Evolutionary conservation across 2,329 filamentous ascomycete genomes (phyloP).

Genomic region (Didymellaceae sp.): DNA sequence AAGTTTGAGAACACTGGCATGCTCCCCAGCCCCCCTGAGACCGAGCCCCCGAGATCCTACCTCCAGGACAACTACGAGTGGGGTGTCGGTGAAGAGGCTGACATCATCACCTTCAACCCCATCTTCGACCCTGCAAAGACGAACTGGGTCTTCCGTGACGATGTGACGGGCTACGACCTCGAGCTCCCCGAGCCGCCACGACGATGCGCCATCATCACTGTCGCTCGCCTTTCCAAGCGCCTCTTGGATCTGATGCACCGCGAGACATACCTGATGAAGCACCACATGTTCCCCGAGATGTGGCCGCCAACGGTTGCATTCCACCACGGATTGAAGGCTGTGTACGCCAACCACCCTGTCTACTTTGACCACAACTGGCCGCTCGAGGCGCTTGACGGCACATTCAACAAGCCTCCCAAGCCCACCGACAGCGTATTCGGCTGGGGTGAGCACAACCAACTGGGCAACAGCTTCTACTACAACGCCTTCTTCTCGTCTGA

Average conservation of each 20-base stretch:
- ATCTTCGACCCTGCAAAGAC: slow-evolving; percentile 77
- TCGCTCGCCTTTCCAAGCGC: slow-evolving; percentile 73
- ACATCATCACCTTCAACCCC: slow-evolving; percentile 76
- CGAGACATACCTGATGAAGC: slow-evolving; percentile 75
- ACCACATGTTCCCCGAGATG: slow-evolving; percentile 80
- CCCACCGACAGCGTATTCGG: slow-evolving; percentile 57
- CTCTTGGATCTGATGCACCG: slow-evolving; percentile 79
- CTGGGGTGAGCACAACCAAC: slow-evolving; percentile 60
- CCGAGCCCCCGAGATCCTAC: slow-evolving; percentile 65
- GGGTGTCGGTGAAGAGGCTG: slow-evolving; percentile 78
- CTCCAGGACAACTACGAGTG: slow-evolving; percentile 72
- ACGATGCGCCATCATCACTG: slow-evolving; percentile 78
- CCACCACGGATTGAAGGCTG: slow-evolving; percentile 79
- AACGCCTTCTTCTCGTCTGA: slow-evolving; percentile 57
- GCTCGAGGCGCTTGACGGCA: slow-evolving; percentile 53
- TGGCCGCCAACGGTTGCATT: slow-evolving; percentile 75
- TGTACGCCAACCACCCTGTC: slow-evolving; percentile 79
- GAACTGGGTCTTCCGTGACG: slow-evolving; percentile 73
- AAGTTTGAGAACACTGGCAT: slow-evolving; percentile 57
- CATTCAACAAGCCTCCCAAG: slow-evolving; percentile 57
- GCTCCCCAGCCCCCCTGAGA: slow-evolving; percentile 66
- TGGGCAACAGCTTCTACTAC: slow-evolving; percentile 60
- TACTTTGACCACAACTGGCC: slow-evolving; percentile 79
- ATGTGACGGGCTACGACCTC: slow-evolving; percentile 70
- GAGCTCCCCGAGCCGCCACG: slow-evolving; percentile 66